Base-by-base conservation (phyloP, 345 rosid species). In the Theobroma cacao region DNA sequence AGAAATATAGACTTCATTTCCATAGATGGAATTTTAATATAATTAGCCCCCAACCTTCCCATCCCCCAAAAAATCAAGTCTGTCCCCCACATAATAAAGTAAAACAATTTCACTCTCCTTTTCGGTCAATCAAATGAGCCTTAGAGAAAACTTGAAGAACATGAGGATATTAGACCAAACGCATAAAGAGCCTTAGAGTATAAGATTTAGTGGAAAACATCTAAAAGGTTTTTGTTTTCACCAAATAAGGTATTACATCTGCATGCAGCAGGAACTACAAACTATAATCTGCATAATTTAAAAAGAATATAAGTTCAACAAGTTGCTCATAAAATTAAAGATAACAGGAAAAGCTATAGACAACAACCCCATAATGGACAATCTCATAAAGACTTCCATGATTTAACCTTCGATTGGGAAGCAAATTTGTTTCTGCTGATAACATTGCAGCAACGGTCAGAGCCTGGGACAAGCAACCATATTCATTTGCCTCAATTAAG, bases 401-500 rank as follows among this genome's bases (percentile, higher is more conserved):
- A 83, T 72, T 87, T 79, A 70, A 92, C 97, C 97, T 92, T 82
- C 87, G 87, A 83, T 72, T 83, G 75, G 92, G 89, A 83, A 96
- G 94, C 82, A 96, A 86, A 63, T 93, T 80, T 74, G 99, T 94
- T 81, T 96, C 98, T 36, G 93, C 97, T 36, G 99, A 96, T 80
- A 96, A 79, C 98, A 96, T 94, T 59, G 99, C 93, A 84, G 88
- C 98, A 72, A 96, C 88, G n/a, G 98, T 91, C 82, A 96, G 82
- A 80, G 98, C 98, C 86, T 94, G 93, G 77, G 97, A 85, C 82
- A 96, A 85, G 90, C 95, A 91, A 76, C 91, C 97, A 78, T 78
- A 80, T 78, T 90, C 93, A 81, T 91, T 91, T 64, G 99, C 98
- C 86, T 94, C 97, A 72, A 92, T 87, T 79, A 96, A 87, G 71